Evolutionary conservation across 805 yeast species (phyloP).

Genomic region (Pichia rugopelliculosa): DNA sequence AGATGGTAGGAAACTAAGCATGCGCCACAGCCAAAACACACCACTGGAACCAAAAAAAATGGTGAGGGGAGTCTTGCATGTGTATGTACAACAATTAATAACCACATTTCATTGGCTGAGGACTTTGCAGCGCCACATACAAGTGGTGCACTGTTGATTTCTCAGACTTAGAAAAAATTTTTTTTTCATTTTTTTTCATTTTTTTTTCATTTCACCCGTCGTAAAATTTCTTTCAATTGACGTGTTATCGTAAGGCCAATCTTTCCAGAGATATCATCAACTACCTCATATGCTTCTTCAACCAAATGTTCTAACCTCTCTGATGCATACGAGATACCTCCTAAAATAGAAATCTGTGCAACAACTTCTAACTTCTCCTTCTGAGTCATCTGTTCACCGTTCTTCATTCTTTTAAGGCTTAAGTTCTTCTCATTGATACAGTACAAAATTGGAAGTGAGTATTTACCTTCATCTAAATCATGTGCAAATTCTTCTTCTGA

Average conservation of each 20-base stretch:
- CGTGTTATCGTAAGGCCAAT: neutral
- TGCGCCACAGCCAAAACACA: neutral
- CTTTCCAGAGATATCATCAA: neutral
- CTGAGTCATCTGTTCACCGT: neutral
- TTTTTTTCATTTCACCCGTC: neutral
- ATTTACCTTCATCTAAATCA: constrained; percentile 84
- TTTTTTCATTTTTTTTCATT: neutral
- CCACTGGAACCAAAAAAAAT: neutral
- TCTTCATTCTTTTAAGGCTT: neutral
- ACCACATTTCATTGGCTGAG: neutral
- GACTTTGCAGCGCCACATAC: neutral
- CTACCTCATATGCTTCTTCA: neutral
- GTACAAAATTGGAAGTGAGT: constrained; percentile 78
- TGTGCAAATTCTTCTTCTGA: constrained; percentile 41
- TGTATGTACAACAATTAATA: neutral
- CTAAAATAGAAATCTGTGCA: neutral
- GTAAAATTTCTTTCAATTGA: neutral
- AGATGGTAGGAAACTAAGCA: neutral
- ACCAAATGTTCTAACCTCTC: neutral
- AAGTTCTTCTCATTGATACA: neutral
- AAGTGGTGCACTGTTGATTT: neutral
- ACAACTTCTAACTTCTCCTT: neutral
- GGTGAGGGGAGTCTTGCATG: neutral
- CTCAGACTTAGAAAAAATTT: too few species aligned
- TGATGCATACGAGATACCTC: neutral